Base-by-base conservation (phyloP, 345 rosid species). In the Jatropha curcas region DNA sequence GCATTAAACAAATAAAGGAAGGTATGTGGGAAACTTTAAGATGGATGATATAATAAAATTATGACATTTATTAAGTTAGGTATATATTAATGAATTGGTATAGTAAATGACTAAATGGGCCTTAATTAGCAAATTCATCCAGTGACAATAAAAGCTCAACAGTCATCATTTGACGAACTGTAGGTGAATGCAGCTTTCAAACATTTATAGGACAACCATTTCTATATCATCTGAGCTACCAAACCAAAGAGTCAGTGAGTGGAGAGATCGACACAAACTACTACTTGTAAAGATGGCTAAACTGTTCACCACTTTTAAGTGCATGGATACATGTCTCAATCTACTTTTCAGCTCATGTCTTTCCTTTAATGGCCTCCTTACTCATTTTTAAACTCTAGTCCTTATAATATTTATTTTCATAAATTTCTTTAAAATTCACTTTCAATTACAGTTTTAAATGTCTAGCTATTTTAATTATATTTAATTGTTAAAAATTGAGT, bases 141-240 rank as follows among this genome's bases (percentile, higher is more conserved):
- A 70, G 65, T 28, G 64, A 64, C 77, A 60, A 67, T 34, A 70
- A 41, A 41, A 75, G 67, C 41, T 72, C 77, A n/a, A n/a, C n/a
- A n/a, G n/a, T n/a, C n/a, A 67, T 83, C 76, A 79, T 82, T 85
- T 81, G 78, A 69, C 73, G 43, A 67, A 77, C 65, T 77, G 79
- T 70, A 60, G 88, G 79, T 81, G 85, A 75, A 79, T 59, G 84
- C 79, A 63, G 82, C 81, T 85, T 72, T 85, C 86, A 76, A 74
- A 81, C 83, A 83, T 85, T 85, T 79, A 85, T 80, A 81, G 65
- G 78, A 78, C 79, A n/a, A n/a, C n/a, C n/a, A n/a, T 33, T 64
- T 53, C 12, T 56, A 73, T 74, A 67, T 78, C 76, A 24, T 43
- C 43, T 53, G 31, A 41, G 48, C 43, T 25, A 56, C 27, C 34